These are phyloP conservation scores for Exutisphaerella laricina DNA, from an alignment of 2,329 filamentous ascomycete genomes.

Conservation along the genomic window DNA sequence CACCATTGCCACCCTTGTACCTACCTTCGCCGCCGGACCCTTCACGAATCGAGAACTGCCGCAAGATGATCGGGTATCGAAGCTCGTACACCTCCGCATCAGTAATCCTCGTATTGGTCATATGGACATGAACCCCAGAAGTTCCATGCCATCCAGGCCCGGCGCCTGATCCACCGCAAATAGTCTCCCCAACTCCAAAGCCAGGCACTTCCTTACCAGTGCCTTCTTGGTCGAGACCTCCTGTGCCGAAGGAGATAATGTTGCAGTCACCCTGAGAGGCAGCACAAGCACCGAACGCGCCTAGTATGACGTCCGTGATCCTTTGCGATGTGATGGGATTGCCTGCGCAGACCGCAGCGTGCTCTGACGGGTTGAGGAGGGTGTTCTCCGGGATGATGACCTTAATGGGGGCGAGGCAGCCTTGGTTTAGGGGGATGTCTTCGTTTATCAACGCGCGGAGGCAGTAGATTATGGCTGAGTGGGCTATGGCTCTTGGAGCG, in stretches of 20 bases:
- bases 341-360: conserved; percentile 31
- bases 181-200: conserved; percentile 36
- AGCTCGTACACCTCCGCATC: conserved; percentile 35
- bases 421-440: conserved; percentile 47
- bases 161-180: conserved; percentile 35
- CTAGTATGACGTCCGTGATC: conserved; percentile 31
- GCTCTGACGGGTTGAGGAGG: conserved; percentile 28
- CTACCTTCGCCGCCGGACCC: conserved; percentile 30
- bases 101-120: conserved; percentile 37
- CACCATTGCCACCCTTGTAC: conserved; percentile 32
- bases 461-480: conserved; percentile 34
- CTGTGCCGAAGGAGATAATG: conserved; percentile 30
- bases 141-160: conserved; percentile 32
- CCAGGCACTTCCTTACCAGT: conserved; percentile 21
- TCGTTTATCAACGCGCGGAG: conserved; percentile 30
- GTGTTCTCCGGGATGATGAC: conserved; percentile 27
- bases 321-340: conserved; percentile 31
- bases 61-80: conserved; percentile 34
- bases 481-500: conserved; percentile 36
- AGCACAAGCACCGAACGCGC: conserved; percentile 30
- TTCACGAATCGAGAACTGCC: conserved; percentile 30
- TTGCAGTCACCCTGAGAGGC: conserved; percentile 31
- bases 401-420: conserved; percentile 29
- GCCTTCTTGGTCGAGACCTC: conserved; percentile 20
- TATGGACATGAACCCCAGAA: conserved; percentile 33